Evolutionary conservation across 768 basidiomycete species (phyloP), one percentile per base, ranked within the genome.

Genomic region (Mycena metata): DNA sequence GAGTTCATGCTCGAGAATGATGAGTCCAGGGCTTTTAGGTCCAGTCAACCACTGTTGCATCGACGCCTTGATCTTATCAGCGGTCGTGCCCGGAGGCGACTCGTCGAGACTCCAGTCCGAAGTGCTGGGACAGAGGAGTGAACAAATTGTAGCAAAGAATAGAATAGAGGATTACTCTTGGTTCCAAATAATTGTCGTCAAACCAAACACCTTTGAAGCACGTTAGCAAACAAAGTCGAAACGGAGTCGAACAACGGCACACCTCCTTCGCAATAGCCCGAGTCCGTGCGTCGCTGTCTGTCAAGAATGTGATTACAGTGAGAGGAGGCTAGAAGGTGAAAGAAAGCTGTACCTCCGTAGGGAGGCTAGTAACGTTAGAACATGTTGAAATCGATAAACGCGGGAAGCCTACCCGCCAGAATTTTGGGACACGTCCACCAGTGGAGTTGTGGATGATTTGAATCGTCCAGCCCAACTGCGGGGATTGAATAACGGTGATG

Each of bases 171-270:
- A 39, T 39, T 80, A 94, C 92, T 96, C 96, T 64, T 90, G 87
- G 79, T 97, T 96, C 96, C 96, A 98, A 71, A 94, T 79, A 59
- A 96, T 87, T 19, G 93, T 92, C 35, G 85, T 84, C 69, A 98
- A 78, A 24, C 93, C 95, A 75, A 98, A 60, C 52, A 96, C 91
- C 76, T 94, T 33, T 39, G 39, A 11, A 43, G 26, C 19, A n/a
- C 12, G 26, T 39, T 35, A 23, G 42, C 24, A 33, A 16, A 41
- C 24, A 33, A 16, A 41, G 8, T 15, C 9, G 50, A 41, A 41
- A 50, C 13, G 4, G 23, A 50, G 9, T 4, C 41, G 19, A 46
- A 33, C 43, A 9, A 39, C 11, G 15, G 15, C 41, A 15, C 56
- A 96, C 91, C 76, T 94, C 90, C 76, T 86, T 83, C 33, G 96